phyloP scores from a whole-genome alignment of 805 yeast genomes.

The Candida multigemmis region DNA sequence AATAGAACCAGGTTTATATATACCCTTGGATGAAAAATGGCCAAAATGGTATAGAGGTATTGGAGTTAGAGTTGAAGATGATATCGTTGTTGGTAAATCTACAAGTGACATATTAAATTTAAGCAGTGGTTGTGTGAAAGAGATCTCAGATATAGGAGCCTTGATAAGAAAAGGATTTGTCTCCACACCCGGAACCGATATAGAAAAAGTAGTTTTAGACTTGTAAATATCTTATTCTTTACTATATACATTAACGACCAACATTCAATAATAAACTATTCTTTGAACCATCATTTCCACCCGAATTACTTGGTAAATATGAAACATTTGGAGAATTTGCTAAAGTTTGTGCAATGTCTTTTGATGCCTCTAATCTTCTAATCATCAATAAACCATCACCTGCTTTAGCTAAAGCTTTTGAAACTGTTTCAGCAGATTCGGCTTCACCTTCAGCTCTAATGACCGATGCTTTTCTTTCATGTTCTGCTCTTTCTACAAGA shows the following conservation, averaged over 20 bases:
- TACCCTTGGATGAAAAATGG: slow-evolving; percentile 65
- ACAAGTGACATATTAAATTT: slow-evolving; percentile 41
- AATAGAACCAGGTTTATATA: slow-evolving; percentile 91
- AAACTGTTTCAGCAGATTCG: slow-evolving; percentile 92
- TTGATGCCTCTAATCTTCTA: slow-evolving; percentile 93
- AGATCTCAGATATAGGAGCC: slow-evolving; percentile 70
- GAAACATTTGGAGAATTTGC: slow-evolving; percentile 80
- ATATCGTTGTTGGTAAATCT: slow-evolving; percentile 68
- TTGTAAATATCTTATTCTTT: slow-evolving; percentile 9
- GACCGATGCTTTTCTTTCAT: slow-evolving; percentile 89
- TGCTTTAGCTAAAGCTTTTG: slow-evolving; percentile 84
- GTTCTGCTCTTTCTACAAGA: slow-evolving; percentile 92
- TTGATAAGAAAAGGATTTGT: slow-evolving; percentile 50
- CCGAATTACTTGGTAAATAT: slow-evolving; percentile 60
- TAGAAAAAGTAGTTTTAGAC: slow-evolving; percentile 25
- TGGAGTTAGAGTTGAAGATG: slow-evolving; percentile 94
- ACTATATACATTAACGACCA: slow-evolving; percentile 41
- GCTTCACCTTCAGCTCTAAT: slow-evolving; percentile 99
- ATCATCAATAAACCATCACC: slow-evolving; percentile 94
- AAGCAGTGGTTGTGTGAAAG: slow-evolving; percentile 81
- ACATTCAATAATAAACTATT: slow-evolving; percentile 58
- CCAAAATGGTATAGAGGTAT: slow-evolving; percentile 79
- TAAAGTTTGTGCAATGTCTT: slow-evolving; percentile 86
- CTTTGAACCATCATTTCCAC: slow-evolving; percentile 22
- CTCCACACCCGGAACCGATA: slow-evolving; percentile 37